Base-by-base conservation (phyloP, 1,284 basidiomycete species). In the Ceratorhiza oryzae-sativae region DNA sequence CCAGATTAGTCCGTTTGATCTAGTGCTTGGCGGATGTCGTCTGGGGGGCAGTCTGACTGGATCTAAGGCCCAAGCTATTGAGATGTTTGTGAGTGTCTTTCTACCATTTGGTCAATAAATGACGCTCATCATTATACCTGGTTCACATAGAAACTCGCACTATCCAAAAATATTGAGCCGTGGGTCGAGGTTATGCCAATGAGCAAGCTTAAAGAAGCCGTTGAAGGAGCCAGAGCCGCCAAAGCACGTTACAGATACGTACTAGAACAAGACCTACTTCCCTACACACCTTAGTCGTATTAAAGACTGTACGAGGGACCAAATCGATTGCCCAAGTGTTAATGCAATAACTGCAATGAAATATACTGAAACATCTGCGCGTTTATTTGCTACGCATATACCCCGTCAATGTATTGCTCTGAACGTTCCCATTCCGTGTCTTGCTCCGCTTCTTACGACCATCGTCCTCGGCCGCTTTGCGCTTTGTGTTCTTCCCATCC, bases 1-100 rank as follows among this genome's bases (percentile, higher is more conserved):
- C 18, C 77, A 76, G 1, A 48, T 82, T 9, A 78, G 78, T 53
- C 77, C 79, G 1, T 79, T 80, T 75, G 77, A 82, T 72, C 79
- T 85, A 27, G 80, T 80, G 8, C 58, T 84, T 27, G 81, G 81
- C 74, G 80, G 81, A 74, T 79, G 82, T 76, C 77, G 77, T 62
- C 70, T 80, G 59, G 83, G 83, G 30, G 84, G 82, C 23, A 82
- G 80, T 51, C 83, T 86, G 79, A 87, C 91, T 62, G 89, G 89
- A 41, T 87, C 82, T 79, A 89, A 88, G 81, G 83, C 83, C 73
- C 89, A 91, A 77, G 86, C 83, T 20, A 76, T 86, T 20, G 82
- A 83, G 71, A 90, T 90, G 88, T 80, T 88, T 45, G 77, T 86
- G 73, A 81, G 89, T 18, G 87, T 87, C 1, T 13, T 46, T 71